Base-by-base conservation (phyloP, 164 flowering plant genomes). In the Tetracentron sinense region DNA sequence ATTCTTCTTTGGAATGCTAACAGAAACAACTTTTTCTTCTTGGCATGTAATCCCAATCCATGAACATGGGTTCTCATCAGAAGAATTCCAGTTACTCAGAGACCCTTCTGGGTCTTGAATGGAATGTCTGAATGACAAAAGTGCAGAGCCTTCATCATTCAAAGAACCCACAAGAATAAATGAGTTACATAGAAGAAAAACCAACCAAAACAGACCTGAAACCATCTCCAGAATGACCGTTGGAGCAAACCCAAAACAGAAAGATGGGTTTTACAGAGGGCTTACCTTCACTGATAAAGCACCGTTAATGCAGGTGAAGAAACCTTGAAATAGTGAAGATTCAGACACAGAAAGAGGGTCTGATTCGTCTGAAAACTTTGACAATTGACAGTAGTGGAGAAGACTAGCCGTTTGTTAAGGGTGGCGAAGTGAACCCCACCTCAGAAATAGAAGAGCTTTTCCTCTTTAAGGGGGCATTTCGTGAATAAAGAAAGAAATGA, bases 1-100 rank as follows among this genome's bases (percentile, higher is more conserved):
- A 42, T 76, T 83, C 75, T 76, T 81, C 65, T 70, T 81, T 6
- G 92, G 87, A 56, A 84, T 82, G 74, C 78, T 77, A 17, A 86
- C 58, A 60, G 87, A 82, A 3, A 82, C 75, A 38, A 86, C 92
- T 62, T 56, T 81, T 16, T 56, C 69, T 17, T 84, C 78, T 69
- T 75, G 79, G 76, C 92, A 86, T 42, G 85, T 74, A 44, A 86
- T 57, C 27, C 89, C 92, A 73, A 78, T 83, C 88, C 91, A 84
- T 3, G 75, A 70, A 71, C 92, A 86, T 31, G 89, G 89, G 72
- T 58, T 80, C 8, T 72, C 79, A 66, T 86, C 86, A 55, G 85
- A 77, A 14, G 67, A 58, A 71, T 86, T 82, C 91, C 91, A 86
- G 71, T 81, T 76, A 30, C 55, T 67, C 51, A 86, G 35, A 63